Evolutionary conservation across 2,329 filamentous ascomycete genomes (phyloP).

Genomic region (Colletotrichum ledebouriae): DNA sequence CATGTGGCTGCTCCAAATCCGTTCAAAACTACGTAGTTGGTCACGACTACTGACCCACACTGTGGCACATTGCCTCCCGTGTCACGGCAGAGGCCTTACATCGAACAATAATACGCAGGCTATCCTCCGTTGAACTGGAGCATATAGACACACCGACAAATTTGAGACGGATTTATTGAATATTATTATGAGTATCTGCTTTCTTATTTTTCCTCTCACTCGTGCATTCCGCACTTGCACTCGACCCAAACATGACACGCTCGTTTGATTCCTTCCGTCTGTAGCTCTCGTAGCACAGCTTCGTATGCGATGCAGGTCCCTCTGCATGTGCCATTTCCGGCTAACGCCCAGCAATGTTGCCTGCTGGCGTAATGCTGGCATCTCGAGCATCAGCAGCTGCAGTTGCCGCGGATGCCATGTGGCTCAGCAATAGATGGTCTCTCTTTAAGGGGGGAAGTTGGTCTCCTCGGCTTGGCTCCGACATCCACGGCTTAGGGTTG

Average conservation of each 20-base stretch:
- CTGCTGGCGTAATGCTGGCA: conserved; percentile 21
- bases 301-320: neutral
- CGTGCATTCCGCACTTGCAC: conserved; percentile 5
- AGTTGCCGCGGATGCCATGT: conserved; percentile 53
- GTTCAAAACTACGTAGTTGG: neutral
- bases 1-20: conserved; percentile 2
- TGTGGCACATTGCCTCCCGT: too few relatives aligned
- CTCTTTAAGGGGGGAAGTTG: conserved; percentile 42
- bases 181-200: conserved; percentile 9
- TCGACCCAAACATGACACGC: neutral
- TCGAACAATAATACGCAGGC: too few relatives aligned
- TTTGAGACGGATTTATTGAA: neutral
- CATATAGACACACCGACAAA: too few relatives aligned
- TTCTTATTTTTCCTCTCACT: neutral
- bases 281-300: neutral
- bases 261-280: conserved; percentile 8
- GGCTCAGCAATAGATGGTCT: conserved; percentile 50
- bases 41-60: neutral
- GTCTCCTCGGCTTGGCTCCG: conserved; percentile 37
- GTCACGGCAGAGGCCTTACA: too few relatives aligned
- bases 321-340: neutral
- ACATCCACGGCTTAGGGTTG: conserved; percentile 34
- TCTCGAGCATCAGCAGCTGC: conserved; percentile 47
- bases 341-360: conserved; percentile 35
- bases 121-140: neutral